Evolutionary conservation across 1,284 basidiomycete species (phyloP).

Genomic region (Naganishia sp.): DNA sequence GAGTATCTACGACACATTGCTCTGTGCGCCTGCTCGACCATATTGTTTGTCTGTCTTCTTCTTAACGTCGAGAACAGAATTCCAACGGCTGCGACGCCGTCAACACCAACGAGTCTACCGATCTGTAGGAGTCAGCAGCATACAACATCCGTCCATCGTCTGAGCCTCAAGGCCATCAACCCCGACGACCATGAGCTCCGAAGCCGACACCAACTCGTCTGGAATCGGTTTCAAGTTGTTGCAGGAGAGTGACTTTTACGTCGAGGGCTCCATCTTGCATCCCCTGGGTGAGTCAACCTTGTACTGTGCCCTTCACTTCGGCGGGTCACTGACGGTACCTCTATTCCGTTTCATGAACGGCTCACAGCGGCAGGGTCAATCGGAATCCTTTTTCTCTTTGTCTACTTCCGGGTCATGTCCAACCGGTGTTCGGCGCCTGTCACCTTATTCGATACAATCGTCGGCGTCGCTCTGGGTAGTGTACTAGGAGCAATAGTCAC

Average conservation of each 20-base stretch:
- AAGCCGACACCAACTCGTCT: constrained; percentile 3
- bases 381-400: constrained; percentile 35
- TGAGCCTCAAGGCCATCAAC: too few relatives aligned
- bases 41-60: too few relatives aligned
- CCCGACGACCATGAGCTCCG: not conserved
- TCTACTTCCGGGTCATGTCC: constrained; percentile 34
- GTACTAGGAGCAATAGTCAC: constrained; percentile 38
- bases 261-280: constrained; percentile 10
- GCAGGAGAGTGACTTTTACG: constrained; percentile 15
- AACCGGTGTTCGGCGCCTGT: constrained; percentile 36
- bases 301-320: not conserved
- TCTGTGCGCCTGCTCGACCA: too few relatives aligned
- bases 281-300: not conserved
- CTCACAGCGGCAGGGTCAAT: constrained; percentile 34
- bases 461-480: constrained; percentile 37
- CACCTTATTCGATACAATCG: constrained; percentile 37
- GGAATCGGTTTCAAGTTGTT: constrained; percentile 6
- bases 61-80: too few relatives aligned
- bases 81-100: too few relatives aligned
- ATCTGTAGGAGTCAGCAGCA: too few relatives aligned
- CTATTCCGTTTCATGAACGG: too few relatives aligned
- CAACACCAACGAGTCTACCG: too few relatives aligned
- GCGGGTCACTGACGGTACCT: not conserved
- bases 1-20: too few relatives aligned
- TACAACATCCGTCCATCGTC: too few relatives aligned